These are phyloP conservation scores for Drechslerella coelobrocha DNA, from an alignment of 2,329 filamentous ascomycete genomes.

Conservation along the genomic window DNA sequence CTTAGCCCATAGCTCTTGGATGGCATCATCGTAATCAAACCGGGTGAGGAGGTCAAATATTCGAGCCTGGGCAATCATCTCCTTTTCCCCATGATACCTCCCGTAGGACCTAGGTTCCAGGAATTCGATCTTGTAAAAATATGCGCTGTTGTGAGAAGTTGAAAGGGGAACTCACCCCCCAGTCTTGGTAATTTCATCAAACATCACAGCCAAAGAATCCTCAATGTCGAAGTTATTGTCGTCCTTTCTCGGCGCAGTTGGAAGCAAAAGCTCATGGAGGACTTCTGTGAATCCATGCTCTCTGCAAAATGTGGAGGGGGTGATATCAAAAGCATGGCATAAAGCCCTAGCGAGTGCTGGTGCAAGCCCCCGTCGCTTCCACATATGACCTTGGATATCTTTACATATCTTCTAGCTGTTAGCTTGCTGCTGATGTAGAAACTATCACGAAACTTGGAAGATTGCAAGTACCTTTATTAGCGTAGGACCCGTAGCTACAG, in stretches of 20 bases:
- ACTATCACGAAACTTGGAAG: not conserved
- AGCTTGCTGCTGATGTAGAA: not conserved
- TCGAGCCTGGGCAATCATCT: constrained; percentile 53
- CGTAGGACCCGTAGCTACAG: constrained; percentile 41
- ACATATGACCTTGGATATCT: constrained; percentile 51
- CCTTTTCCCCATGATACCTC: constrained; percentile 53
- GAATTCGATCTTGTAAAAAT: not conserved
- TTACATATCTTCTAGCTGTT: constrained; percentile 44
- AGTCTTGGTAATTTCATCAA: constrained; percentile 50
- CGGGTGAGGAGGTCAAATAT: constrained; percentile 54
- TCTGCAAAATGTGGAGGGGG: constrained; percentile 50
- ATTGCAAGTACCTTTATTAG: constrained; percentile 34
- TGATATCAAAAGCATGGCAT: constrained; percentile 50
- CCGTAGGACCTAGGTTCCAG: constrained; percentile 37
- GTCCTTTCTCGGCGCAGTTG: constrained; percentile 45
- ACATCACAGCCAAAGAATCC: constrained; percentile 49
- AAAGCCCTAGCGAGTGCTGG: constrained; percentile 52
- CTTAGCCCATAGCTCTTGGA: constrained; percentile 50
- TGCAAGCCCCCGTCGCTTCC: constrained; percentile 52
- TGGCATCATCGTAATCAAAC: constrained; percentile 50
- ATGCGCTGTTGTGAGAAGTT: not conserved
- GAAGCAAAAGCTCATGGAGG: constrained; percentile 51
- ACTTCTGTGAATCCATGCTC: constrained; percentile 52
- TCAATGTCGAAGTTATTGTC: constrained; percentile 54
- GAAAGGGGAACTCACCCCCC: constrained; percentile 14